Conservation (phyloP, 164 flowering plant genomes). For the Dillenia turbinata region DNA sequence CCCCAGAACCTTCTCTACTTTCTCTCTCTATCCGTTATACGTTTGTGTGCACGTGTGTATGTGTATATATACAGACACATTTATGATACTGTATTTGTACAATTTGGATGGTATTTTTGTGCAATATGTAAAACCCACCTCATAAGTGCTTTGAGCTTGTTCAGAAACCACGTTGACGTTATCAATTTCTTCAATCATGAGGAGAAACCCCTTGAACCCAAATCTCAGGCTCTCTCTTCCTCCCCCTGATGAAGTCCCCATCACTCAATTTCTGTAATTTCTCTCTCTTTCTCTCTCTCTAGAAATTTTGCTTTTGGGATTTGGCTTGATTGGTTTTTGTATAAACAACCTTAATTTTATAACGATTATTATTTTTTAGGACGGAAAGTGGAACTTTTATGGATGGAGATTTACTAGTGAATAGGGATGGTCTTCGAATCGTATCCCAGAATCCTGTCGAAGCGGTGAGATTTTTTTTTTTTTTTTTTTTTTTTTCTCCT, state of each 20-base stretch:
- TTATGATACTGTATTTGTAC: neutral
- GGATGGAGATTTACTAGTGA: constrained; percentile 92
- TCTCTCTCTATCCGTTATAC: no score
- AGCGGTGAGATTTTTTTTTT: constrained; percentile 32
- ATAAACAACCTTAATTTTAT: neutral
- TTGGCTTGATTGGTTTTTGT: neutral
- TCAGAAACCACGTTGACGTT: neutral
- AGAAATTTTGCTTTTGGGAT: neutral
- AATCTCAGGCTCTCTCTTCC: constrained; percentile 46
- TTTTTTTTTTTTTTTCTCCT: neutral
- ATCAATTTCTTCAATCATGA: constrained; percentile 9
- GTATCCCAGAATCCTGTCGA: constrained; percentile 53
- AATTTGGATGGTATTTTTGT: neutral
- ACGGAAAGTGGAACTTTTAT: constrained; percentile 84
- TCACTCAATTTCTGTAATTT: constrained; percentile 5
- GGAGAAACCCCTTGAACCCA: constrained; percentile 11
- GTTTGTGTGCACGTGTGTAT: no score
- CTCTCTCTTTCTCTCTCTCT: constrained; percentile 10
- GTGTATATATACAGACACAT: no score
- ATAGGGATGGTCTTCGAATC: constrained; percentile 79
- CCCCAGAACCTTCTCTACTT: no score
- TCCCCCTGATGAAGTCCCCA: constrained; percentile 33
- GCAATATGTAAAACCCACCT: neutral
- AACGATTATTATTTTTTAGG: constrained; percentile 25
- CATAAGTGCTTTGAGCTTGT: neutral